Evolutionary conservation across 1,139 yeast species (phyloP), one percentile per base, ranked within the genome.

Genomic region (Insectozyma bohioensis): DNA sequence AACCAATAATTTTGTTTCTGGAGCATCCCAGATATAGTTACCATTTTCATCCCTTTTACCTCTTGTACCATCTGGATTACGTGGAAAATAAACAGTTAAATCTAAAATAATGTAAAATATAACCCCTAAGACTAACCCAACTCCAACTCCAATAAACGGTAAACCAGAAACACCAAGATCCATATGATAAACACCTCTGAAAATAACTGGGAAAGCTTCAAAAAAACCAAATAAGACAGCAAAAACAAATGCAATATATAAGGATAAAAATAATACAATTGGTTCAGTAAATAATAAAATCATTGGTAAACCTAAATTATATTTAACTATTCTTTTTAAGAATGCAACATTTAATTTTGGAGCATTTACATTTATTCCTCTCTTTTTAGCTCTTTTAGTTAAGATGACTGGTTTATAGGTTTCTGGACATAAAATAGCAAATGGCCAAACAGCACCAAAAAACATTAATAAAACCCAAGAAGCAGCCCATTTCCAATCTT

Each of bases 201-300:
- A 83, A 41, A 82, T 81, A 33, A 81, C 73, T 14, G 90, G 90
- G 58, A 72, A 81, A 2, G 88, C 87, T 55, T 82, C 90, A 49
- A 83, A 82, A 63, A 81, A 82, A 0, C 86, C 88, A 46, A 81
- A 83, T 40, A 83, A 62, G 3, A 83, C 86, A 0, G 88, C 87
- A 61, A 81, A 82, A 26, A 82, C 72, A 49, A 82, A 81, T 0
- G 88, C 82, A 41, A 80, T 74, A 54, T 82, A 82, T 31, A 80
- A 54, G 14, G 85, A 77, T 54, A 82, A 74, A 18, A 79, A 72
- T 34, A 76, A 60, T 25, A 83, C 88, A 47, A 82, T 81, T 35
- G 90, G 88, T 45, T 83, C 92, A 22, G 67, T 69, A 18, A 75
- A 46, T 39, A 82, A 65, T 85, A 83, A 80, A 49, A 78, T 72